A percentile compares a stretch with the other conserved stretches of the same genome.
Conservation (phyloP, 257 asterid genomes). For the Lantana camara region DNA sequence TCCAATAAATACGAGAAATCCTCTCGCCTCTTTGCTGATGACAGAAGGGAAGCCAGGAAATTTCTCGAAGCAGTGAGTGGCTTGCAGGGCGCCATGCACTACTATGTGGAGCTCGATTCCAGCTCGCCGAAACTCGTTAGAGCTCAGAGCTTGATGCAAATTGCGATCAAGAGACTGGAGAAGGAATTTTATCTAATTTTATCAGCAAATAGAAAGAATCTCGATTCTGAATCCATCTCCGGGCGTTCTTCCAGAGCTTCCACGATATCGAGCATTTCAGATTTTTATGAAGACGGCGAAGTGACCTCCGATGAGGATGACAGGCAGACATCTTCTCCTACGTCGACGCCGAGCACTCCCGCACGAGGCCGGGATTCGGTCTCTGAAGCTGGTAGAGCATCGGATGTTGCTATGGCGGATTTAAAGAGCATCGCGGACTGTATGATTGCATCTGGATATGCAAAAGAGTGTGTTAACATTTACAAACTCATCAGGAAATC, state of each 20-base stretch:
- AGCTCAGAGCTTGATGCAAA: constrained; percentile 67
- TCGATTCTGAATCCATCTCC: constrained; percentile 62
- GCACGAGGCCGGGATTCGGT: constrained; percentile 24
- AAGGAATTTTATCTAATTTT: constrained; percentile 59
- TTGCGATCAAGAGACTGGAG: constrained; percentile 66
- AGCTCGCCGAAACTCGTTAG: constrained; percentile 45
- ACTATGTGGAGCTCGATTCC: constrained; percentile 39
- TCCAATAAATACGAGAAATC: constrained; percentile 26
- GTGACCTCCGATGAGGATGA: constrained; percentile 44
- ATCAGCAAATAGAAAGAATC: constrained; percentile 45
- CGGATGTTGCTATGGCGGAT: constrained; percentile 51
- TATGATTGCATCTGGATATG: constrained; percentile 74
- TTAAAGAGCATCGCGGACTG: constrained; percentile 67
- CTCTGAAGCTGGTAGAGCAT: constrained; percentile 27
- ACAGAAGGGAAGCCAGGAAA: constrained; percentile 41
- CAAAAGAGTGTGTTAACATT: constrained; percentile 59
- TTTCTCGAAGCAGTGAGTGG: constrained; percentile 49
- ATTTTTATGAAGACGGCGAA: constrained; percentile 38
- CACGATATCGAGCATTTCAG: constrained; percentile 38
- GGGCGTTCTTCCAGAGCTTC: constrained; percentile 36
- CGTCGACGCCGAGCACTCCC: constrained; percentile 36
- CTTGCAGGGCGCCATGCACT: constrained; percentile 59
- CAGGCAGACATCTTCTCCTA: constrained; percentile 19
- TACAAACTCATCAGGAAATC: constrained; percentile 69
- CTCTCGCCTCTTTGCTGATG: constrained; percentile 41